These are phyloP conservation scores for Beta macrorhiza DNA, from an alignment of 179 eudicot species.

Conservation along the genomic window DNA sequence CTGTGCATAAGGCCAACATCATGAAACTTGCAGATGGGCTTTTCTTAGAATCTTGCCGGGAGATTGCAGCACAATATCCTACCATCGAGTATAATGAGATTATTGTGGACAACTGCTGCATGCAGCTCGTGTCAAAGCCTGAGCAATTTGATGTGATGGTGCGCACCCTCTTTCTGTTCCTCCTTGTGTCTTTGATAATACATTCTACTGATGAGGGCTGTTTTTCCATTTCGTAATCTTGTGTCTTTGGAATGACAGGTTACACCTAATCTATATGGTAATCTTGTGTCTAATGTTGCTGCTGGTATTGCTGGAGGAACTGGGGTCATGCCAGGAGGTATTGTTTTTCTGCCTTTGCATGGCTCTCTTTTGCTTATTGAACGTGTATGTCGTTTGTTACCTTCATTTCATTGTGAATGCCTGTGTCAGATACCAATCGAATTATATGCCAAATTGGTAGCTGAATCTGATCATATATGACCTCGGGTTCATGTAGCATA, in stretches of 20 bases:
- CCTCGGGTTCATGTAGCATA: too few species aligned
- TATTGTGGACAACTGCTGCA: slow-evolving; percentile 97
- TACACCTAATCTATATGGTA: slow-evolving; percentile 93
- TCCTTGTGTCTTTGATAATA: background rate
- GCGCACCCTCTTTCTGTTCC: background rate
- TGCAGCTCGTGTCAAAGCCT: slow-evolving; percentile 97
- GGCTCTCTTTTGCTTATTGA: background rate
- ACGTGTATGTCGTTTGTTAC: background rate
- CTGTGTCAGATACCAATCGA: background rate
- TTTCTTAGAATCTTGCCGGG: slow-evolving; percentile 82
- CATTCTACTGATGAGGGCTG: slow-evolving; percentile 13
- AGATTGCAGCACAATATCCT: slow-evolving; percentile 73
- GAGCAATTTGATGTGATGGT: slow-evolving; percentile 99
- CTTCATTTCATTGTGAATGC: background rate
- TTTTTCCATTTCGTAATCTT: background rate
- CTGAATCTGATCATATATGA: background rate
- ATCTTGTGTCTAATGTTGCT: slow-evolving; percentile 90
- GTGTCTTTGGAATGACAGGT: slow-evolving; percentile 42
- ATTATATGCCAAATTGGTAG: background rate
- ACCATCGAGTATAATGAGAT: slow-evolving; percentile 74
- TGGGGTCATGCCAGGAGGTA: slow-evolving; percentile 99
- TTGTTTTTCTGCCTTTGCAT: background rate
- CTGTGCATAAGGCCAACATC: slow-evolving; percentile 94
- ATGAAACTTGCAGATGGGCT: slow-evolving; percentile 96
- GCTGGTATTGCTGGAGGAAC: slow-evolving; percentile 99